Evolutionary conservation across 441 rosid species (phyloP).

Genomic region (Omphalea diandra): DNA sequence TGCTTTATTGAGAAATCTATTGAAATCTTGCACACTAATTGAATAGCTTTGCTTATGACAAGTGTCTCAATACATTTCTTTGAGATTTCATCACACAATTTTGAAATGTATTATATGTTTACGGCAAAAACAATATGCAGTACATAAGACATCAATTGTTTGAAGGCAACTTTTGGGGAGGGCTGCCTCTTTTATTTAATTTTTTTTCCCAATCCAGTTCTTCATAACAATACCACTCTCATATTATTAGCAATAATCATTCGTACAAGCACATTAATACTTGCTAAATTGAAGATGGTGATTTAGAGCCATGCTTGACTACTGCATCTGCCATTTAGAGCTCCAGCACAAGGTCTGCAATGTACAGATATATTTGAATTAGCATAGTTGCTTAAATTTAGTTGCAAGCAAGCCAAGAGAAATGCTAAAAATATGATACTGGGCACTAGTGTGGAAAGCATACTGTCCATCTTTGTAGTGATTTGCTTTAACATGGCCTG

Average conservation of each 20-base stretch:
- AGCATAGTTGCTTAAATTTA: constrained; percentile 13
- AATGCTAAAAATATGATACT: background rate
- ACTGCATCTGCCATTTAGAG: constrained; percentile 40
- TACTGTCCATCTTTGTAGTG: background rate
- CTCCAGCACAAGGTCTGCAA: constrained; percentile 76
- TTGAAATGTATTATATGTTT: constrained; percentile 13
- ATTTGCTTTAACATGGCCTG: background rate
- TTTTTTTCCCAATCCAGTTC: constrained; percentile 21
- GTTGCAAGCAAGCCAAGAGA: constrained; percentile 4
- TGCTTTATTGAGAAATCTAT: background rate
- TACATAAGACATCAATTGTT: constrained; percentile 23
- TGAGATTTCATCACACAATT: background rate
- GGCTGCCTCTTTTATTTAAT: constrained; percentile 34
- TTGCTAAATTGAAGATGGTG: constrained; percentile 15
- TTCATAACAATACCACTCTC: constrained; percentile 27
- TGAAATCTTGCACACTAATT: background rate
- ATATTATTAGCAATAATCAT: constrained; percentile 22
- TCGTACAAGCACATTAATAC: constrained; percentile 20
- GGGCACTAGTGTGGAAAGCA: background rate
- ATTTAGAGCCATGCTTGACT: constrained; percentile 1
- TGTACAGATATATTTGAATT: constrained; percentile 16
- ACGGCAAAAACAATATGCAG: background rate
- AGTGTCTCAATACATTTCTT: background rate
- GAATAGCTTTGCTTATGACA: background rate
- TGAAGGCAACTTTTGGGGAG: constrained; percentile 23